Conservation (phyloP, 345 rosid species). For the Luvunga scandens region DNA sequence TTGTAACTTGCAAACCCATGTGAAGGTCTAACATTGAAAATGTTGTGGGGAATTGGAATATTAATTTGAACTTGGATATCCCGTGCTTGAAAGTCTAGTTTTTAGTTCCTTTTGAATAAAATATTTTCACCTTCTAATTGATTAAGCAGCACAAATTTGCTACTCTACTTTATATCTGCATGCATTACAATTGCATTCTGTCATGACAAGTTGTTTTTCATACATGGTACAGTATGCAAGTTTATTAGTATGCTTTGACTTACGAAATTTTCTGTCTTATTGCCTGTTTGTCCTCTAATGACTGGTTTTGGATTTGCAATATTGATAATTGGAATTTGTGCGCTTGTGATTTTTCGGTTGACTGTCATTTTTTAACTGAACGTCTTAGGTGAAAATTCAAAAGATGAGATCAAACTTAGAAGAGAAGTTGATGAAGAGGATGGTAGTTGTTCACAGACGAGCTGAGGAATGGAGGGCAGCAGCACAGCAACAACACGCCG, state of each 20-base stretch:
- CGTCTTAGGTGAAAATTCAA: conserved; percentile 74
- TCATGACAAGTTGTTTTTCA: not conserved
- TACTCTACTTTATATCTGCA: not conserved
- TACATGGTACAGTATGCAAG: not conserved
- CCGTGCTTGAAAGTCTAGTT: conserved; percentile 30
- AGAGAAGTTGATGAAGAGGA: conserved; percentile 86
- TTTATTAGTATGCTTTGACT: not conserved
- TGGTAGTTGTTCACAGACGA: conserved; percentile 62
- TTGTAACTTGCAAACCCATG: conserved; percentile 37
- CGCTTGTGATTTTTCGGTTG: not conserved
- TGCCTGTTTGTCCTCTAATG: not conserved
- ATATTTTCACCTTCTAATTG: conserved; percentile 7
- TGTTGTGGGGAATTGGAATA: conserved; percentile 27
- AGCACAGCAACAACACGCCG: conserved; percentile 58
- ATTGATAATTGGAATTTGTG: not conserved
- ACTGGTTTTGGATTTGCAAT: not conserved
- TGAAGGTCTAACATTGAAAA: conserved; percentile 31
- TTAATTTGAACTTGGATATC: conserved; percentile 21
- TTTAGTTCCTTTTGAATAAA: conserved; percentile 20
- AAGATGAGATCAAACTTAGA: conserved; percentile 87
- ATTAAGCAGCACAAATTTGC: not conserved
- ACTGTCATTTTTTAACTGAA: not conserved
- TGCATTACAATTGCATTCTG: not conserved
- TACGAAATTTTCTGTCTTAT: not conserved
- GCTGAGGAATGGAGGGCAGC: conserved; percentile 83